phyloP scores from a whole-genome alignment of 345 rosid genomes.

The Arabis hirsuta region DNA sequence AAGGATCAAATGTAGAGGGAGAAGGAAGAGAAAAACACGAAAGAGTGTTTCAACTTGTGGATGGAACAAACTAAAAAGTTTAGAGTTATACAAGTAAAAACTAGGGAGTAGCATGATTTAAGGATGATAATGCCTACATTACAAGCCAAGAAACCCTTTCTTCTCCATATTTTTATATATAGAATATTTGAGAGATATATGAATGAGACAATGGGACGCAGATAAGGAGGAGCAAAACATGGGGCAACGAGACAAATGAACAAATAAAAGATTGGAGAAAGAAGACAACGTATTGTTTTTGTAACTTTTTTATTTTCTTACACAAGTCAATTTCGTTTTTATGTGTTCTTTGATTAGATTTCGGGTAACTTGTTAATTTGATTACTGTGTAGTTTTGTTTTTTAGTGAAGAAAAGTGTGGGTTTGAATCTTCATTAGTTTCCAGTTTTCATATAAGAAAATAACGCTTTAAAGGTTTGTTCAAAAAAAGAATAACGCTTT shows the following conservation, averaged over 20 bases:
- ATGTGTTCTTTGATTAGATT: constrained; percentile 42
- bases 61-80: constrained; percentile 31
- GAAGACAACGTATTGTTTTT: constrained; percentile 30
- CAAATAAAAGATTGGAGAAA: constrained; percentile 35
- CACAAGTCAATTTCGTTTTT: constrained; percentile 31
- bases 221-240: constrained; percentile 45
- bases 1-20: constrained; percentile 17
- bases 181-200: constrained; percentile 30
- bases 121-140: constrained; percentile 40
- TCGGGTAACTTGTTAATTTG: constrained; percentile 30
- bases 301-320: constrained; percentile 24
- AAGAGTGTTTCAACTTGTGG: constrained; percentile 13
- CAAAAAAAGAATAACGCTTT: too few relatives aligned
- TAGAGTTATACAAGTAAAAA: constrained; percentile 35
- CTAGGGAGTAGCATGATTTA: constrained; percentile 45
- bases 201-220: constrained; percentile 38
- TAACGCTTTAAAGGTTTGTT: neutral
- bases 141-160: constrained; percentile 42
- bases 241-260: constrained; percentile 36
- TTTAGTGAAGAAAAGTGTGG: constrained; percentile 32
- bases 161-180: constrained; percentile 37
- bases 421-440: constrained; percentile 24
- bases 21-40: constrained; percentile 5
- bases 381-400: constrained; percentile 26
- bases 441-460: constrained; percentile 30